Evolutionary conservation across 2,329 filamentous ascomycete species (phyloP), one percentile per base, ranked within the genome.

Genomic region (Exophiala aquamarina): DNA sequence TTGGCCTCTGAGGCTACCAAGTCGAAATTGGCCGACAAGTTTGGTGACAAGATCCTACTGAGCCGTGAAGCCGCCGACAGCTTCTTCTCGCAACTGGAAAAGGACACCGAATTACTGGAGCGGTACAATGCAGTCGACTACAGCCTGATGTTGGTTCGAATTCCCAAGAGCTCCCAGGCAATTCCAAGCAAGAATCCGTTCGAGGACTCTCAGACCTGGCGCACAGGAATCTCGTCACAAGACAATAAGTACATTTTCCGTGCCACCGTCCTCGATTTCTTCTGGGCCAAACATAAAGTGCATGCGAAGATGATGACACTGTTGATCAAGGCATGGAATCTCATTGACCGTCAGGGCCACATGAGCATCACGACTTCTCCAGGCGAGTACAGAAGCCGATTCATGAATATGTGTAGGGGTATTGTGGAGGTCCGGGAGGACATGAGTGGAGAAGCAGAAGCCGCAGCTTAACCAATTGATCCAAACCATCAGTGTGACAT

Each of bases 341-440:
- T 75, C 10, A 69, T 88, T 20, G 81, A 79, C 23, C 69, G 75
- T 2, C 76, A 84, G 56, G 85, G 84, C 0, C 84, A 80, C 0
- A 90, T 89, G 86, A 85, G 81, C 50, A 86, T 89, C 44, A 89
- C 86, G 0, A 84, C 86, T 1, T 78, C 79, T 4, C 79, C 83
- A 8, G 70, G 73, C 0, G 86, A 89, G 66, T 90, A 90, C 59
- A 72, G 82, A 11, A 65, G 76, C 54, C 70, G 77, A 36, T 81
- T 81, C 50, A 56, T 80, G 29, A 60, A 65, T 6, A 79, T 81
- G 77, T 70, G 78, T 5, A 65, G 71, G 23, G 66, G 66, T 4
- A 67, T 75, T 47, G 60, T 76, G 31, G 66, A 74, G 47, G 59
- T 68, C 23, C 6, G 23, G 23, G 23, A 26, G 23, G 11, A 26